Evolutionary conservation across 768 basidiomycete genomes (phyloP).

Genomic region (Lepiota brunneoincarnata): DNA sequence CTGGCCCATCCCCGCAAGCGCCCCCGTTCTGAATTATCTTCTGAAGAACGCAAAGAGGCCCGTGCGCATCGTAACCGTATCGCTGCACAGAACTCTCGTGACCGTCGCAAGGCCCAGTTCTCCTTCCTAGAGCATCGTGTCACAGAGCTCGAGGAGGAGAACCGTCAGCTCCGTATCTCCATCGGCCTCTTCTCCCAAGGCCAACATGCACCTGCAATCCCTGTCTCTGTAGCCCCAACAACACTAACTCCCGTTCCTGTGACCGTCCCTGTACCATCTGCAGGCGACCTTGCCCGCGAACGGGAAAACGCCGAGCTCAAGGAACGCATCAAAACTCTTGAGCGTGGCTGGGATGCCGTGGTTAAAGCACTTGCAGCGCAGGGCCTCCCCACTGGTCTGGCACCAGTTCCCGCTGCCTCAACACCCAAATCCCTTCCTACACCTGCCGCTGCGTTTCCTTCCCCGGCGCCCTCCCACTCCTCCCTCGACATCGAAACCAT

Average conservation of each 20-base stretch:
- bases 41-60: constrained; percentile 84
- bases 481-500: constrained; percentile 11
- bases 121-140: constrained; percentile 77
- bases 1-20: constrained; percentile 67
- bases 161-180: constrained; percentile 62
- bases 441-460: constrained; percentile 30
- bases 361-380: constrained; percentile 72
- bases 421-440: constrained; percentile 26
- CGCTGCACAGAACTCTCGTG: constrained; percentile 90
- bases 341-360: constrained; percentile 80
- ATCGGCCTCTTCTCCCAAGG: constrained; percentile 33
- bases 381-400: constrained; percentile 50
- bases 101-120: constrained; percentile 83
- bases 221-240: constrained; percentile 17
- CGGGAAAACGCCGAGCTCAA: constrained; percentile 74
- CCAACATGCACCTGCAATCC: constrained; percentile 15
- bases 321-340: constrained; percentile 75
- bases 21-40: constrained; percentile 54
- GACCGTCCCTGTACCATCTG: constrained; percentile 7
- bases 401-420: constrained; percentile 22
- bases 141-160: constrained; percentile 61
- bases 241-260: constrained; percentile 22
- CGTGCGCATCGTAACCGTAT: constrained; percentile 90
- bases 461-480: constrained; percentile 31
- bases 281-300: constrained; percentile 33